Evolutionary conservation across 352 stramenopile species (phyloP), one percentile per base, ranked within the genome.

Genomic region (Heterotrichella gracilis): DNA sequence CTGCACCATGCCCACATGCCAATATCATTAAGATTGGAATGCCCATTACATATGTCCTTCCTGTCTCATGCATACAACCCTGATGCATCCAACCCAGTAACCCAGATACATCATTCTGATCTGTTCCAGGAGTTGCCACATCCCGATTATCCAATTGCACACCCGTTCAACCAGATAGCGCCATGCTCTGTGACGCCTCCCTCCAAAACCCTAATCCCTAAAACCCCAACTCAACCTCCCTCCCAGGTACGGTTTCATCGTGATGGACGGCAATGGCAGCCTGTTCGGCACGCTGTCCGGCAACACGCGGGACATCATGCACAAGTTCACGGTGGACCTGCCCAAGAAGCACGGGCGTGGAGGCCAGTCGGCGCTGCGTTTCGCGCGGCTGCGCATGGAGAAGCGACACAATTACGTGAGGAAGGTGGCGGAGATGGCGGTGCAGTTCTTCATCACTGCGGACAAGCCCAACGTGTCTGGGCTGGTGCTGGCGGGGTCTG

Each of bases 341-440:
- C 93, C 93, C 73, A 99, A 99, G 82, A 99, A 99, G 79, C 92
- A 99, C 80, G 88, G 88, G 19, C 85, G 93, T 70, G 93, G 93
- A 84, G 93, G 93, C 82, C 93, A 99, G 79, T 99, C 93, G 0
- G 93, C 93, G 67, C 79, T 98, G 70, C 91, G 93, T 94, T 99
- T 99, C 79, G 91, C 91, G 42, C 90, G 93, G 81, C 82, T 99
- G 68, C 90, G 93, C 79, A 78, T 99, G 66, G 93, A 99, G 76
- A 98, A 98, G 81, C 84, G 93, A 68, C 93, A 99, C 79, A 97
- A 99, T 77, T 99, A 97, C 77, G 89, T 99, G 70, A 82, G 92
- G 68, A 99, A 98, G 79, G 85, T 96, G 25, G 91, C 92, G 0
- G 93, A 99, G 75, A 82, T 92, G 14, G 91, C 92, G 24, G 95